Conservation (phyloP, 768 basidiomycete genomes). For the Leccinum disarticulatum region DNA sequence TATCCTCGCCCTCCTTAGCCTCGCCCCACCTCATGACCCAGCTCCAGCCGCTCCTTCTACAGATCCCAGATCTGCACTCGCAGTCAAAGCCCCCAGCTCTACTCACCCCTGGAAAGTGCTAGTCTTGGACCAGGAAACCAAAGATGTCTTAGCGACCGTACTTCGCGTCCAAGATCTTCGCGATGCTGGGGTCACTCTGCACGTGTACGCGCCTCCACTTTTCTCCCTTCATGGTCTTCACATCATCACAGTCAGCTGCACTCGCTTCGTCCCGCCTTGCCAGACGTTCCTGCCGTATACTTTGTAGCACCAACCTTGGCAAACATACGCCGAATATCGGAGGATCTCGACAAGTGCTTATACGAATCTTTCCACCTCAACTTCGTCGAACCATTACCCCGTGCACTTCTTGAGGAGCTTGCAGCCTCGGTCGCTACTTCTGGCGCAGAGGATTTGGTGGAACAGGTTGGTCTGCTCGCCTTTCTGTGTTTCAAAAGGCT, state of each 20-base stretch:
- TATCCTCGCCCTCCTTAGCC: conserved; percentile 81
- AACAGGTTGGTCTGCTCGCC: conserved; percentile 52
- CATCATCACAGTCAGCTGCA: conserved; percentile 74
- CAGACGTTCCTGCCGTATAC: conserved; percentile 96
- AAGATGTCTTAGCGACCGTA: conserved; percentile 94
- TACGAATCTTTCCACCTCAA: conserved; percentile 95
- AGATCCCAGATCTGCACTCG: conserved; percentile 33
- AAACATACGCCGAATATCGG: conserved; percentile 88
- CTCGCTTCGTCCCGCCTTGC: conserved; percentile 79
- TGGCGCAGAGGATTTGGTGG: conserved; percentile 77
- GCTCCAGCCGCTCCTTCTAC: conserved; percentile 11
- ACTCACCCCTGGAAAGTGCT: conserved; percentile 92
- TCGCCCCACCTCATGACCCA: conserved; percentile 54
- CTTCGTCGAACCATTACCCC: conserved; percentile 89
- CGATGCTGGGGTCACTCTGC: conserved; percentile 95
- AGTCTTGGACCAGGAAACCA: conserved; percentile 91
- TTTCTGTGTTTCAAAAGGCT: neutral
- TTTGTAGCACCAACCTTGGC: conserved; percentile 88
- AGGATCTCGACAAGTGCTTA: conserved; percentile 85
- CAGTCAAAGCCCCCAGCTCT: conserved; percentile 50
- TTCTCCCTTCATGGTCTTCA: conserved; percentile 6
- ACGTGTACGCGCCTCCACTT: conserved; percentile 68
- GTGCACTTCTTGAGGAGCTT: conserved; percentile 89
- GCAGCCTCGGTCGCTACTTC: conserved; percentile 85
- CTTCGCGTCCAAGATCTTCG: conserved; percentile 94